Evolutionary conservation across 2,329 filamentous ascomycete species (phyloP).

Genomic region (Arachnomyces sp.): DNA sequence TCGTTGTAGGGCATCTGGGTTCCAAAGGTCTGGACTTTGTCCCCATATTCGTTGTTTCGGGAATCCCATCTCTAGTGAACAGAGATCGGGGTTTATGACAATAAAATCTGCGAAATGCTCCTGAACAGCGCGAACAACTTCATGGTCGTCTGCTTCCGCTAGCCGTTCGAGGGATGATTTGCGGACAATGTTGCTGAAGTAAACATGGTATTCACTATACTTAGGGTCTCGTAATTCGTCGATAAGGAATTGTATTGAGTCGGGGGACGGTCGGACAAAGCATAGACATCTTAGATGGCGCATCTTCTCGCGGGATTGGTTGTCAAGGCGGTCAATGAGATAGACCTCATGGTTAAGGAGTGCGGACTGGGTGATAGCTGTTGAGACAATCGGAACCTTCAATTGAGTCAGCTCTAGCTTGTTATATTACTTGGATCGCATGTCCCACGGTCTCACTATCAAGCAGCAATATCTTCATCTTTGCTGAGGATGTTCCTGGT

Average conservation of each 20-base stretch:
- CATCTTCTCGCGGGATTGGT: conserved; percentile 89
- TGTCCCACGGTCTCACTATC: conserved; percentile 77
- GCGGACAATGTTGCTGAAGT: conserved; percentile 95
- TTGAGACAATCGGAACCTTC: conserved; percentile 80
- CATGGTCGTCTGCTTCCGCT: conserved; percentile 93
- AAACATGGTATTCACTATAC: conserved; percentile 94
- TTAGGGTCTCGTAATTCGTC: conserved; percentile 93
- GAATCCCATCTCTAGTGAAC: conserved; percentile 65
- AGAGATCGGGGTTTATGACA: conserved; percentile 89
- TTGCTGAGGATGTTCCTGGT: conserved; percentile 55
- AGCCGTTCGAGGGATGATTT: conserved; percentile 91
- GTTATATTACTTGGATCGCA: conserved; percentile 21
- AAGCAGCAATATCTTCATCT: conserved; percentile 96
- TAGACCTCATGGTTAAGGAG: conserved; percentile 96
- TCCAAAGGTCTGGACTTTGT: conserved; percentile 76
- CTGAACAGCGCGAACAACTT: conserved; percentile 87
- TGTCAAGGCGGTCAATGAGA: conserved; percentile 92
- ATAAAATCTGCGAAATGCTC: conserved; percentile 96
- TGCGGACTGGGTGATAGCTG: conserved; percentile 88
- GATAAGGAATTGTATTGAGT: conserved; percentile 86
- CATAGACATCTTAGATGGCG: conserved; percentile 88
- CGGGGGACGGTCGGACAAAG: conserved; percentile 82
- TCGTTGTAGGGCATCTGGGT: conserved; percentile 75
- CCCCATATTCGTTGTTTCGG: conserved; percentile 75
- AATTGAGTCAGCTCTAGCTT: conserved; percentile 17